Evolutionary conservation across 164 flowering plant genomes (phyloP), one percentile per base, ranked within the genome.

Genomic region (Houttuynia cordata): DNA sequence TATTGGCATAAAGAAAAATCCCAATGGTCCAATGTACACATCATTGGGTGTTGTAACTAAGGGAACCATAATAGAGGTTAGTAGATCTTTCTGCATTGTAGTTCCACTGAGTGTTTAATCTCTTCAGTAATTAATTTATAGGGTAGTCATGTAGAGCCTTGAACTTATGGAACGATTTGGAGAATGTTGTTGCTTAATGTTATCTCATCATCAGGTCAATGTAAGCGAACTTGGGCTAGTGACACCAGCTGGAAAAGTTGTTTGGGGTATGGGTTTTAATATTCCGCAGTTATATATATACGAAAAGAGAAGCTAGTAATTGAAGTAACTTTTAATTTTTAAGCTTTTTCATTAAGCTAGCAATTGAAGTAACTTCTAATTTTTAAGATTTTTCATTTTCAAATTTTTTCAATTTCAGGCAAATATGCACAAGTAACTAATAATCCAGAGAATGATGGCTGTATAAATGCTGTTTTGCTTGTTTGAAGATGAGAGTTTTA

Each of bases 231-330:
- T 93, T 57, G 99, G 97, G 71, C 77, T 93, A 51, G 99, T 93
- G 54, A 90, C 99, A 20, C 99, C 99, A 7, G 97, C 93, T 42
- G 99, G 99, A 49, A 93, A 90, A 81, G 95, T 93, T 42, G 96
- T 91, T 30, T 91, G 96, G 97, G 97, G 97, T 93, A 68, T 77
- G 76, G n/a, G n/a, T n/a, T n/a, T n/a, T n/a, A n/a, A n/a, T n/a
- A n/a, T n/a, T n/a, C n/a, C n/a, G n/a, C n/a, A n/a, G n/a, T n/a
- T n/a, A n/a, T n/a, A n/a, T n/a, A n/a, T n/a, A n/a, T n/a, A n/a
- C n/a, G n/a, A n/a, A n/a, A n/a, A n/a, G n/a, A n/a, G n/a, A n/a
- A n/a, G n/a, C n/a, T n/a, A n/a, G n/a, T n/a, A n/a, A n/a, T n/a
- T n/a, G n/a, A n/a, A n/a, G n/a, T n/a, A n/a, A n/a, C n/a, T n/a